A percentile compares a stretch with the other conserved stretches of the same genome.
phyloP scores from a whole-genome alignment of 768 basidiomycete genomes.

The Russula sp. region DNA sequence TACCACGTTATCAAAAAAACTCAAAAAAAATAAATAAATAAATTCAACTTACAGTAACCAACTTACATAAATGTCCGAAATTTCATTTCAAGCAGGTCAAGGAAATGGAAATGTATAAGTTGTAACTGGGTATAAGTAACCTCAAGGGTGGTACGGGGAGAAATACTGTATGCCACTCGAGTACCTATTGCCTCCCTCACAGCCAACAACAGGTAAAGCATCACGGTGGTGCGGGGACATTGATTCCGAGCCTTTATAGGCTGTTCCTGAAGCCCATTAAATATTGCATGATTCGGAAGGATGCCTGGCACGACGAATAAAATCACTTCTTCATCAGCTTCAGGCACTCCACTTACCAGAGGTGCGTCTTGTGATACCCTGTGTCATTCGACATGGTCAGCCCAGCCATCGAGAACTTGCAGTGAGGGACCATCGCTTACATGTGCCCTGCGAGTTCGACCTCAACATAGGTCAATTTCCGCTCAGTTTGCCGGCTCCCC shows the following conservation, averaged over 20 bases:
- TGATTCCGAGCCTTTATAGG: constrained; percentile 28
- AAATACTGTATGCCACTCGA: neutral
- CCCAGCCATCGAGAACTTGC: neutral
- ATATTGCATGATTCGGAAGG: constrained; percentile 61
- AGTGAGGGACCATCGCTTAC: constrained; percentile 30
- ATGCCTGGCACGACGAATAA: constrained; percentile 36
- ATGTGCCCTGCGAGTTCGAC: constrained; percentile 69
- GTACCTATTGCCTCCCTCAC: no score
- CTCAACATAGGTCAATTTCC: constrained; percentile 61
- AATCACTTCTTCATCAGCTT: neutral
- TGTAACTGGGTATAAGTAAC: neutral
- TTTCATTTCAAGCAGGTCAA: no score
- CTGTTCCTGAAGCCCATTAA: constrained; percentile 54
- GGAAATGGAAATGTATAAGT: no score
- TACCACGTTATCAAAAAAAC: no score
- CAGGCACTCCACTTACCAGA: constrained; percentile 32
- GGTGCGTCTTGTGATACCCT: constrained; percentile 67
- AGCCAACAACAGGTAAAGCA: neutral
- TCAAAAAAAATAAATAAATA: no score
- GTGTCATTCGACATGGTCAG: neutral
- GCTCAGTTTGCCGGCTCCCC: constrained; percentile 60
- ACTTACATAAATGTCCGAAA: no score
- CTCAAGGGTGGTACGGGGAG: no score
- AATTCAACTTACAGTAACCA: no score
- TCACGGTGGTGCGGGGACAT: no score